Base-by-base conservation (phyloP, 2,329 filamentous ascomycete species). In the Ascochyta lentis region DNA sequence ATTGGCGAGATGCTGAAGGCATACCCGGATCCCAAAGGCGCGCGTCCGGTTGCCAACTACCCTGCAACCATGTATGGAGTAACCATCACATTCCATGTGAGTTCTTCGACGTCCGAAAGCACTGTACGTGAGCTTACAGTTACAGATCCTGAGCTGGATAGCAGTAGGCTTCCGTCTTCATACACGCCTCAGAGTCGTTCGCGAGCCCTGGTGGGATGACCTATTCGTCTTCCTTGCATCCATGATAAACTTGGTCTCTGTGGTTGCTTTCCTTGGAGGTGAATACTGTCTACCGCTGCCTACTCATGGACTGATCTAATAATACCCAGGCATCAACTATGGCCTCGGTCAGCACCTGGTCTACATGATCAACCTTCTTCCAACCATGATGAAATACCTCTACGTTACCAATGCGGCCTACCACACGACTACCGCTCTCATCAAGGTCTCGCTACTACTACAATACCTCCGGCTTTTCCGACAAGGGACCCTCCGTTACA, bases 381-480 rank as follows among this genome's bases (percentile, higher is more conserved):
- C 41, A 10, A 42, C 34, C 3, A 61, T 63, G 16, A 64, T 70
- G 64, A 61, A 58, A 8, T 66, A 56, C 47, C 54, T 70, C 6
- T 73, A 70, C 35, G 39, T 71, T 6, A 59, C 64, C 16, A 69
- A 65, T 23, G 66, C 64, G 9, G 54, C 64, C 0, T 75, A 74
- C 52, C 56, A 66, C 29, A 67, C 63, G 7, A 70, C 68, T 1
- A 67, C 72, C 3, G 63, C 60, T 8, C 49, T 70, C 26, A 69
- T 75, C 53, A 76, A 76, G 46, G 33, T 75, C 19, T 73, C 73
- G 2, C 58, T 76, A 10, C 64, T 76, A 2, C 56, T 68, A 26
- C 73, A 75, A 43, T 76, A 75, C 44, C 59, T 74, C 9, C 61
- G 72, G 23, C 39, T 75, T 1, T 75, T 74, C 52, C 60, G 49